Percentiles rank a stretch among this genome's conserved stretches.
phyloP scores from a whole-genome alignment of 768 basidiomycete species.

The Collybia mongolica region DNA sequence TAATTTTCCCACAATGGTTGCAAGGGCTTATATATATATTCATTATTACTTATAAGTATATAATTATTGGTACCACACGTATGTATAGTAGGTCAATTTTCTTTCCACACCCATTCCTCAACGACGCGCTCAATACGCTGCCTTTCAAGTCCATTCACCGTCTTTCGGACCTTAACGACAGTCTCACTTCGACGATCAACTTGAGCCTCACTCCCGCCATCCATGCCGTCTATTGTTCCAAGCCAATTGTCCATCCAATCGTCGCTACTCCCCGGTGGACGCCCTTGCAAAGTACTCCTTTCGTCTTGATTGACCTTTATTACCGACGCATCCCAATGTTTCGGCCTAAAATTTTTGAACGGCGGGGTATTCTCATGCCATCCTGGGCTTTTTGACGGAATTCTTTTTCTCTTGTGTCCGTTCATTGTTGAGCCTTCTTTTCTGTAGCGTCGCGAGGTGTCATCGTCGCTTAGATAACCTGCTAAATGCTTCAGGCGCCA shows the following conservation, averaged over 20 bases:
- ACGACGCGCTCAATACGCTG: conserved; percentile 68
- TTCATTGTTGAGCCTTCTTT: conserved; percentile 22
- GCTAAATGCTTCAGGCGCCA: conserved; percentile 73
- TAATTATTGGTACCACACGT: too few relatives aligned
- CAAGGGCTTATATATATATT: conserved; percentile 6
- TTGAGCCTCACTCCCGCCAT: conserved; percentile 34
- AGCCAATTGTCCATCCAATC: conserved; percentile 48
- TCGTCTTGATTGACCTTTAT: conserved; percentile 42
- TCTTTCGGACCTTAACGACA: conserved; percentile 58
- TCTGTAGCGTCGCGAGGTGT: conserved; percentile 31
- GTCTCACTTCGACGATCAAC: conserved; percentile 46
- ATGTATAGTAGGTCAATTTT: not conserved
- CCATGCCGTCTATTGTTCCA: conserved; percentile 27
- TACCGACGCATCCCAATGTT: conserved; percentile 57
- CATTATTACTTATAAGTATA: conserved; percentile 11
- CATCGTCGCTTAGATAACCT: conserved; percentile 69
- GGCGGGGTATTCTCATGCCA: conserved; percentile 15
- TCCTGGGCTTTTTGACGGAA: conserved; percentile 20
- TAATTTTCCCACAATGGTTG: conserved; percentile 1
- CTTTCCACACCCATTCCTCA: conserved; percentile 66
- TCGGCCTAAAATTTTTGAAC: conserved; percentile 72
- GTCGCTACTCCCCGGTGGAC: conserved; percentile 34
- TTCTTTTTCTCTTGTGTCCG: conserved; percentile 42
- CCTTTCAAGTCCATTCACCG: conserved; percentile 57
- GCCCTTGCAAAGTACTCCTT: conserved; percentile 33